These are phyloP conservation scores for Boletus subparvulus DNA, from an alignment of 768 basidiomycete species.

Conservation along the genomic window DNA sequence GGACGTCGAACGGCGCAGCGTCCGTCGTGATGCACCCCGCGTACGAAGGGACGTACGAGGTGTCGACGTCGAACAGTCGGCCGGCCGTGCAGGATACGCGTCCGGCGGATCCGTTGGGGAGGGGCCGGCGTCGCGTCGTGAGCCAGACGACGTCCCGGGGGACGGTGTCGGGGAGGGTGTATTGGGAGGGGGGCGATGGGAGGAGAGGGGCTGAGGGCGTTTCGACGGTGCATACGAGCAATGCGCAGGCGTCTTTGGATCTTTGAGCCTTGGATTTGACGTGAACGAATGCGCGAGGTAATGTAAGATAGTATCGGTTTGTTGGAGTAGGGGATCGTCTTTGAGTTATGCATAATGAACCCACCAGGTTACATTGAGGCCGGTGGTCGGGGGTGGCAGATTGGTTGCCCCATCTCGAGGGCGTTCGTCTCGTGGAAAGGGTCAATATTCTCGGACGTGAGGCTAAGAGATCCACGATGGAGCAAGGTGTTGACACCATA, in stretches of 20 bases:
- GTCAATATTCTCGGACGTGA: constrained; percentile 17
- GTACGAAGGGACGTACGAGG: constrained; percentile 41
- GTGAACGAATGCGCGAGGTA: no score
- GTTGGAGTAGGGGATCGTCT: no score
- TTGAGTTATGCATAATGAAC: no score
- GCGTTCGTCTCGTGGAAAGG: constrained; percentile 52
- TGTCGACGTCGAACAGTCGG: constrained; percentile 26
- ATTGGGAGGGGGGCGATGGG: constrained; percentile 10
- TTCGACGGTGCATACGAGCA: constrained; percentile 23
- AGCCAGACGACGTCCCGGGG: neutral
- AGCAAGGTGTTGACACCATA: constrained; percentile 56
- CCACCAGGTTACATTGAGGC: constrained; percentile 43
- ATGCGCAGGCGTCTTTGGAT: constrained; percentile 19
- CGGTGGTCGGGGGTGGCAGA: constrained; percentile 68
- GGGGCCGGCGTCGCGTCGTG: constrained; percentile 29
- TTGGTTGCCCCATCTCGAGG: constrained; percentile 41
- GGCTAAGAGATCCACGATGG: constrained; percentile 23
- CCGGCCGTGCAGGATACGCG: constrained; percentile 8
- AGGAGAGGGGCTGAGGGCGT: neutral
- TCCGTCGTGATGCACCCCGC: constrained; percentile 31
- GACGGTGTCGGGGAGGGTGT: constrained; percentile 11
- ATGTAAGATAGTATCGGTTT: no score
- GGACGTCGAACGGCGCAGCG: constrained; percentile 35
- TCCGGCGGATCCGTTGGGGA: constrained; percentile 32
- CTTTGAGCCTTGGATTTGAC: constrained; percentile 7